Base-by-base conservation (phyloP, 2,329 filamentous ascomycete species). In the Pyrenophora teres region DNA sequence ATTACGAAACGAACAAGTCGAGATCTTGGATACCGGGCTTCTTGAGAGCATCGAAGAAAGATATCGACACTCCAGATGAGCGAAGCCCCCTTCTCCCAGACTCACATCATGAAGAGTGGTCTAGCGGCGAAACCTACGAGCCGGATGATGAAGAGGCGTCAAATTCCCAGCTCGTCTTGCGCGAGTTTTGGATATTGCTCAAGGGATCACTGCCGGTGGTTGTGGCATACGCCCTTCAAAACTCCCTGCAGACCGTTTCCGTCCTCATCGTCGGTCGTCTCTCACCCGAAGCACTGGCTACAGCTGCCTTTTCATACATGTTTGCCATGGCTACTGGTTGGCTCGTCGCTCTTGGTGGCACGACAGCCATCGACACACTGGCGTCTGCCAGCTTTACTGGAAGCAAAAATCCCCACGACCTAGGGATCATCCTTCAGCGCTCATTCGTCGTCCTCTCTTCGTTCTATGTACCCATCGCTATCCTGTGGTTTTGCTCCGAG, bases 271-370 rank as follows among this genome's bases (percentile, higher is more conserved):
- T 90, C 3, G 91, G 91, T 8, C 85, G 89, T 2, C 77, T 91
- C 0, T 92, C 88, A 0, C 87, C 91, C 1, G 88, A 94, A 71
- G 86, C 90, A 1, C 77, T 96, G 6, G 89, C 91, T 0, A 89
- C 88, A 0, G 87, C 90, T 1, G 90, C 91, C 0, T 96, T 96
- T 66, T 89, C 88, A 2, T 93, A 94, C 77, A 96, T 96, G 91
- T 96, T 96, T 63, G 91, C 91, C 47, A 92, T 93, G 88, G 86
- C 88, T 18, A 91, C 90, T 0, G 91, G 87, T 0, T 95, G 91
- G 90, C 81, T 96, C 32, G 89, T 96, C 52, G 91, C 87, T 0
- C 81, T 96, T 3, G 91, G 91, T 23, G 91, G 91, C 6, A 92
- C 90, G 0, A 96, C 90, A 1, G 91, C 91, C 0, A 81, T 96